Conservation (phyloP, 2,329 filamentous ascomycete species). For the Neofusicoccum sp. region DNA sequence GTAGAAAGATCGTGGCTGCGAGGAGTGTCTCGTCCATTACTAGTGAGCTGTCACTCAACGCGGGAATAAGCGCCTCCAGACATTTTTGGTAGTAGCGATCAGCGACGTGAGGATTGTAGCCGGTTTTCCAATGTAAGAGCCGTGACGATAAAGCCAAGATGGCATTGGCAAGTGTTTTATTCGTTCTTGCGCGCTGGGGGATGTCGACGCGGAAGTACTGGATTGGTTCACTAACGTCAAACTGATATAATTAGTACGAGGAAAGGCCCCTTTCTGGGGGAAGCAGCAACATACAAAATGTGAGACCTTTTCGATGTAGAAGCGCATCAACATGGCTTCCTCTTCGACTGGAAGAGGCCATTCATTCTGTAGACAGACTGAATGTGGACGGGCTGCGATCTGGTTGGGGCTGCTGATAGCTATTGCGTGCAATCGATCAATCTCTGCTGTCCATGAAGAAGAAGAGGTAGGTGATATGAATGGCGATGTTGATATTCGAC, state of each 20-base stretch:
- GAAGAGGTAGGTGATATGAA: neutral
- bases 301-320: no score
- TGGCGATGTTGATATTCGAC: neutral
- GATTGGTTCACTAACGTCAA: constrained; percentile 35
- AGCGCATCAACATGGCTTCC: no score
- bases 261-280: constrained; percentile 17
- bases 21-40: constrained; percentile 42
- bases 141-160: constrained; percentile 44
- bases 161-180: constrained; percentile 42
- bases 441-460: neutral
- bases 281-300: no score
- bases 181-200: constrained; percentile 36
- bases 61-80: constrained; percentile 41
- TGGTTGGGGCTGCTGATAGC: neutral
- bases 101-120: constrained; percentile 41
- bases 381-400: no score
- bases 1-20: constrained; percentile 41
- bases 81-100: constrained; percentile 44
- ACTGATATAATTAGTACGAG: constrained; percentile 22
- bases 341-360: no score
- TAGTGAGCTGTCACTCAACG: constrained; percentile 37
- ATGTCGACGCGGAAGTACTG: constrained; percentile 35
- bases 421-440: neutral
- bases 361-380: no score
- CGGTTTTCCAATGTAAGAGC: constrained; percentile 39